Evolutionary conservation across 2,329 filamentous ascomycete species (phyloP), one percentile per base, ranked within the genome.

Genomic region (Corinectria fuckeliana): DNA sequence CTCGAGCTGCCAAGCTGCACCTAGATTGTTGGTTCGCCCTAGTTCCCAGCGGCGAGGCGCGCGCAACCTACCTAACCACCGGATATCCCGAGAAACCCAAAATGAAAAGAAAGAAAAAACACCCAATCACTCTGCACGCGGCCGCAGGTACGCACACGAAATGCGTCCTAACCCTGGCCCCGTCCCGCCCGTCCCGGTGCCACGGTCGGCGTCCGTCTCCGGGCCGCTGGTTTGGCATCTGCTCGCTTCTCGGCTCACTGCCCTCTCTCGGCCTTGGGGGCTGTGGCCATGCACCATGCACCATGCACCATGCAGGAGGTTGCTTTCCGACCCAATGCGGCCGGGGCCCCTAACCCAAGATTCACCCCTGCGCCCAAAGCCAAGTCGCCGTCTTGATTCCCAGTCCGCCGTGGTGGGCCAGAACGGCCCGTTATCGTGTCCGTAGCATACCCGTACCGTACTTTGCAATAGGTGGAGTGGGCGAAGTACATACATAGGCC

Each of bases 241-340:
- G 62, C 52, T 58, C 36, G 44, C 57, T 30, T 47, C 52, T 64
- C 65, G 67, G 50, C 47, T 57, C 42, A 53, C 36, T 56, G 26
- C 26, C 56, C 49, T 26, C n/a, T 62, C 42, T 13, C 10, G 45
- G 25, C 20, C 39, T 58, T 57, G 36, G 47, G 32, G 14, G 6
- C 32, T 34, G 30, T 32, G 13, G 50, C 41, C 41, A 41, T 49
- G 44, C 52, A 26, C 10, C 32, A 11, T 30, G 38, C 50, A 42
- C 51, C 56, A 65, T 67, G 60, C 63, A 65, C 54, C 59, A 70
- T 68, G 68, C 65, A 70, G 63, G 68, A 69, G 65, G 56, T 54
- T 58, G 63, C 66, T 56, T 62, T 54, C 20, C n/a, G n/a, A n/a
- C n/a, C 56, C 41, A 38, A 55, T 51, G 50, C 50, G 41, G 51